Conservation (phyloP, 1,284 basidiomycete genomes). For the Trametes sp. region DNA sequence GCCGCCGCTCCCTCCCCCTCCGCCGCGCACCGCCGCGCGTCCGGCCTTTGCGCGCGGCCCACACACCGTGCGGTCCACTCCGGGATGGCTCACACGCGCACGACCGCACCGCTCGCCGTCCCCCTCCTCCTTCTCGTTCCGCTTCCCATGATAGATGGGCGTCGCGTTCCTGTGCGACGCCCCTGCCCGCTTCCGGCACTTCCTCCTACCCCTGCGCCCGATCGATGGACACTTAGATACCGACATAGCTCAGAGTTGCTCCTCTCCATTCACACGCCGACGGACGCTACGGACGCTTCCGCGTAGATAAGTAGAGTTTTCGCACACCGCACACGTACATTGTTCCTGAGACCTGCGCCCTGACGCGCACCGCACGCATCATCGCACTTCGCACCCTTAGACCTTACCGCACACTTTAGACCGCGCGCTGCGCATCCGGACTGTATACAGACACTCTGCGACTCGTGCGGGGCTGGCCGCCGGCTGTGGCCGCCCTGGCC, state of each 20-base stretch:
- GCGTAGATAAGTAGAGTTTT: slow-evolving; percentile 10
- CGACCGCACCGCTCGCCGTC: neutral
- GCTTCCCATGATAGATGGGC: neutral
- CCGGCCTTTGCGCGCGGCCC: neutral
- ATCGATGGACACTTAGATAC: slow-evolving; percentile 14
- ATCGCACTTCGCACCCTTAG: neutral
- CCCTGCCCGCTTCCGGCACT: neutral
- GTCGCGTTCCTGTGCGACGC: neutral
- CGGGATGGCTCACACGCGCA: neutral
- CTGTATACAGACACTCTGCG: neutral
- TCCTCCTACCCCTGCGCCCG: neutral
- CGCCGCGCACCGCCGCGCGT: slow-evolving; percentile 3
- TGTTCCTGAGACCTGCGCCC: too few relatives aligned
- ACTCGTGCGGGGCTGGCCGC: too few relatives aligned
- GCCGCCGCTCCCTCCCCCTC: too few relatives aligned
- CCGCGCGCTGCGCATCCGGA: neutral
- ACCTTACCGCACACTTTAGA: neutral
- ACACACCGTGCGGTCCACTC: slow-evolving; percentile 1
- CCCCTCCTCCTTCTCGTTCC: neutral
- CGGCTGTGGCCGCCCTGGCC: too few relatives aligned
- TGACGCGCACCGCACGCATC: neutral
- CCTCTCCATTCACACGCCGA: slow-evolving; percentile 4
- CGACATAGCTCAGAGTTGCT: too few relatives aligned
- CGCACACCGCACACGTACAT: neutral
- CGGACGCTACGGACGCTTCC: slow-evolving; percentile 19